Percentiles rank a stretch among this genome's conserved stretches.
These are phyloP conservation scores for Chloranthus sessilifolius DNA, from an alignment of 164 flowering plant species.

Conservation along the genomic window DNA sequence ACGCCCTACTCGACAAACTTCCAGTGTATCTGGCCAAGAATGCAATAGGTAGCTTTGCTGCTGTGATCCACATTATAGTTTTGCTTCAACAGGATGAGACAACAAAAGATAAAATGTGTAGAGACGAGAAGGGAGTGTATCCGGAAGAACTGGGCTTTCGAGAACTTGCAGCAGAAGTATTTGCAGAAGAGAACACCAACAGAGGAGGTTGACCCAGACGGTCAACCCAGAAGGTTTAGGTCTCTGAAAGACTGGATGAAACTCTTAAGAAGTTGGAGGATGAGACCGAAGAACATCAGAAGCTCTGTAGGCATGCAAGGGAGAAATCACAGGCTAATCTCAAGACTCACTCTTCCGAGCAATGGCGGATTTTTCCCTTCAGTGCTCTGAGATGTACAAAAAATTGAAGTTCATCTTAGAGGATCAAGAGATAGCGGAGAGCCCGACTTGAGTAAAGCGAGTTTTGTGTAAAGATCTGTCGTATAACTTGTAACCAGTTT, in stretches of 20 bases:
- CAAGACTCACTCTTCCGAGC: slow-evolving; percentile 73
- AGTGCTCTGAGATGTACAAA: slow-evolving; percentile 50
- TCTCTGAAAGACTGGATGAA: slow-evolving; percentile 56
- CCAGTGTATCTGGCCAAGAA: slow-evolving; percentile 63
- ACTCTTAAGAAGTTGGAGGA: slow-evolving; percentile 69
- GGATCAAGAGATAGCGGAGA: not conserved
- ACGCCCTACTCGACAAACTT: slow-evolving; percentile 65
- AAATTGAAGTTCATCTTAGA: slow-evolving; percentile 21
- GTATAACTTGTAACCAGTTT: no score
- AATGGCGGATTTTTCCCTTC: slow-evolving; percentile 60
- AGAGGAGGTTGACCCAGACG: slow-evolving; percentile 52
- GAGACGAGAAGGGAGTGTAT: slow-evolving; percentile 56
- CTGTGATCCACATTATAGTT: slow-evolving; percentile 54
- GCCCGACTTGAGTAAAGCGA: not conserved
- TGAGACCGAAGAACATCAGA: slow-evolving; percentile 55
- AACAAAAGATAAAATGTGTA: slow-evolving; percentile 61
- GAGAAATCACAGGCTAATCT: slow-evolving; percentile 76
- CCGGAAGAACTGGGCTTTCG: slow-evolving; percentile 49
- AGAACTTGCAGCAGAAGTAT: slow-evolving; percentile 71
- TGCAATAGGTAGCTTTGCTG: slow-evolving; percentile 63
- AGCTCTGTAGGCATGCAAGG: slow-evolving; percentile 70
- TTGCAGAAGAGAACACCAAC: slow-evolving; percentile 20
- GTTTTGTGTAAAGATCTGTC: no score
- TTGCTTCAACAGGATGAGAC: slow-evolving; percentile 69
- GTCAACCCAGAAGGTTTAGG: slow-evolving; percentile 39